Evolutionary conservation across 495 filamentous ascomycete species (phyloP).

Genomic region (Neurospora pannonica): DNA sequence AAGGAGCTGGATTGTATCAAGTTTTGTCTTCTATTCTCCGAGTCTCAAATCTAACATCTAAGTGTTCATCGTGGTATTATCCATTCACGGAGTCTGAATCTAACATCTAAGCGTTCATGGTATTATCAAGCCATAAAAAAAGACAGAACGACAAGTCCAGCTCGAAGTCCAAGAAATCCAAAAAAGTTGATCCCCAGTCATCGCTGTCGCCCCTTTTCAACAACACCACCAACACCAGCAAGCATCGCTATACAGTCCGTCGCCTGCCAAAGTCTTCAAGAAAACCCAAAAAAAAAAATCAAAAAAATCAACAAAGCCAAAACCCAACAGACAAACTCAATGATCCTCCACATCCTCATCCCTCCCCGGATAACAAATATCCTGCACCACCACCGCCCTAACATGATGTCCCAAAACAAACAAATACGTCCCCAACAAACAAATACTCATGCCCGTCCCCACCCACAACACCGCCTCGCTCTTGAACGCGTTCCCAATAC

Average conservation of each 20-base stretch:
- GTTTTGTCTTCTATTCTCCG: neutral
- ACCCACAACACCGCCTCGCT: conserved; percentile 37
- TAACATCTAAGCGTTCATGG: neutral
- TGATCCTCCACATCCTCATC: conserved; percentile 48
- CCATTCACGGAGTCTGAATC: neutral
- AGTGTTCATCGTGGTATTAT: neutral
- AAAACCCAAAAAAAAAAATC: neutral
- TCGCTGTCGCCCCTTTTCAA: neutral
- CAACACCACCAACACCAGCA: neutral
- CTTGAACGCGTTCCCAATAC: conserved; percentile 34
- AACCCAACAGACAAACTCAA: neutral
- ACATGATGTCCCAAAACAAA: conserved; percentile 47
- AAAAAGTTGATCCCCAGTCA: neutral
- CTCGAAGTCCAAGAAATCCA: neutral
- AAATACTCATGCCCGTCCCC: conserved; percentile 41
- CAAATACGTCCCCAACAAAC: conserved; percentile 46
- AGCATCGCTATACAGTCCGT: neutral
- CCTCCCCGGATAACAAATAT: conserved; percentile 54
- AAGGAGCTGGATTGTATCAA: neutral
- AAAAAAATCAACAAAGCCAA: neutral
- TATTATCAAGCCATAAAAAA: neutral
- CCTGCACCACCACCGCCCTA: conserved; percentile 41
- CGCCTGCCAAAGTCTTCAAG: neutral
- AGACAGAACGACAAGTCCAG: neutral
- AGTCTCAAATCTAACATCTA: neutral